Base-by-base conservation (phyloP, 1,284 basidiomycete genomes). In the Heterobasidion parviporum region DNA sequence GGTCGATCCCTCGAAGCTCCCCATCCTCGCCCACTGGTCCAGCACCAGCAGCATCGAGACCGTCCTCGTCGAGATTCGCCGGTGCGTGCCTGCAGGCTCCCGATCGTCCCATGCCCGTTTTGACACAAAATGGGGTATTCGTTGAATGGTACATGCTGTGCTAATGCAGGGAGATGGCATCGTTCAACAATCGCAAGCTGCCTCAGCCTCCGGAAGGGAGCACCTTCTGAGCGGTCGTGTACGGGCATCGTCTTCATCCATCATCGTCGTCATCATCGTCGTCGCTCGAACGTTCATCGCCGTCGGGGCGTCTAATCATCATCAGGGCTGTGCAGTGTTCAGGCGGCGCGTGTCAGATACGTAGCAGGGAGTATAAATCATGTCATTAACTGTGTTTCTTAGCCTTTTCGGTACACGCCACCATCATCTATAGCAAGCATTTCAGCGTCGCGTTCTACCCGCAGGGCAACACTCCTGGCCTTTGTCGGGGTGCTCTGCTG, bases 181-280 rank as follows among this genome's bases (percentile, higher is more conserved):
- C 89, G 48, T 85, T 89, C 62, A 81, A 82, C 57, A 98, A 98
- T 72, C 81, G 94, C 65, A 99, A 98, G 76, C 80, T 96, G 48
- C 89, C 94, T 35, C 96, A 99, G 73, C 96, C 96, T 3, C 82
- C 88, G 20, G 96, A 99, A 71, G 94, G 94, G 57, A 82, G 81
- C 61, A 80, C 68, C 47, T 92, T 89, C 72, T 87, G 41, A 57
- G 15, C 54, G 35, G 32, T 16, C 8, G 35, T 15, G 41, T 16
- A 3, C 46, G n/a, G 12, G 38, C 38, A 41, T 41, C 38, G 38
- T 10, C 12, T 10, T 41, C 6, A n/a, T n/a, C n/a, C 38, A n/a
- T 41, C n/a, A n/a, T 41, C 38, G 6, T 41, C 38, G 26, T 26
- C 26, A 4, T 41, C 38, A 8, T 41, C 6, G 38, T 41, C 20